Evolutionary conservation across 2,329 filamentous ascomycete species (phyloP), one percentile per base, ranked within the genome.

Genomic region (Corynespora cassiicola): DNA sequence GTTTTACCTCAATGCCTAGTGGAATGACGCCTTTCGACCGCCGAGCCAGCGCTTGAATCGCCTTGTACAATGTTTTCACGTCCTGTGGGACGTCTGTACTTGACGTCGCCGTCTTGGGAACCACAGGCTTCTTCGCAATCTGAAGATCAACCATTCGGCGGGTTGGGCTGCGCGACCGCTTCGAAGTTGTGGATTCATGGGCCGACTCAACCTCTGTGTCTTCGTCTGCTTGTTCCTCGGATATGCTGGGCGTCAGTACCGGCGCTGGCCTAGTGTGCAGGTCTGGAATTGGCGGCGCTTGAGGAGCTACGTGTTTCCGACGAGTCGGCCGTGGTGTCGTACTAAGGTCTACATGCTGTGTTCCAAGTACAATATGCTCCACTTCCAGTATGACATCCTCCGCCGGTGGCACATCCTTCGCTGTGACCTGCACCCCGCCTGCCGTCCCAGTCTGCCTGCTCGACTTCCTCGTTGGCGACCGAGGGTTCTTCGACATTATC

Each of bases 1-100:
- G 27, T 42, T 42, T 36, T 45, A 50, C 49, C 43, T 50, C 39
- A 24, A 52, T 48, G 26, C 49, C 46, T 27, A 44, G 42, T 25
- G 46, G 49, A 45, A 52, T 42, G 20, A 52, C 43, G 36, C 49
- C 47, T 34, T 44, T 42, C 28, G 43, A 40, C 24, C 23, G 28
- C 33, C 38, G 31, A 43, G 38, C 36, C 30, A 52, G 42, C 17
- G 31, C 36, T 52, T 46, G 39, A 36, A 52, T 36, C 32, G 39
- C 33, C 31, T 42, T 52, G 41, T 52, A 47, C 11, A 52, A 15
- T 44, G 28, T 27, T 40, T 21, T 42, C 32, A 52, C 42, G 35
- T 52, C 42, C 22, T 41, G 34, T n/a, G 42, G 48, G 30, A 52
- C 45, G 26, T 48, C 45, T 32, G 32, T 36, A 20, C 45, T 47